phyloP scores from a whole-genome alignment of 371 early-diverging fungal genomes.

The Actinomucor elegans region DNA sequence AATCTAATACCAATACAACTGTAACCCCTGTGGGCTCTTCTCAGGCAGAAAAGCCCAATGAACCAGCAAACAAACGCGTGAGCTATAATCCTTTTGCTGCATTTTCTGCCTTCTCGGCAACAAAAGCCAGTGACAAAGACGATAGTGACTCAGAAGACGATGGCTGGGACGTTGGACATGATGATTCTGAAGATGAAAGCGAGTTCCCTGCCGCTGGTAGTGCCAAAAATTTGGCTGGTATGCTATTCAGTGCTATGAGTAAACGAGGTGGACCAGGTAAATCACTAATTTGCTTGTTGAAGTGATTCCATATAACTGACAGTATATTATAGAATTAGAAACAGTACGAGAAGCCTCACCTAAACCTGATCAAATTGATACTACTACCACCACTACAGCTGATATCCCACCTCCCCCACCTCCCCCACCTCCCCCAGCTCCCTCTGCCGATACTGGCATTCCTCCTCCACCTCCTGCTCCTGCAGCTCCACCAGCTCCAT shows the following conservation, averaged over 20 bases:
- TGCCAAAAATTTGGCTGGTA: conserved; percentile 48
- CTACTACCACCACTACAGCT: conserved; percentile 3
- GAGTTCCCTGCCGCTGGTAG: conserved; percentile 55
- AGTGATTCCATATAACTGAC: too few species aligned
- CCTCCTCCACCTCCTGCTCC: conserved; percentile 28
- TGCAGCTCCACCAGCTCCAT: conserved; percentile 11
- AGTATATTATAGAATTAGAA: conserved; percentile 6
- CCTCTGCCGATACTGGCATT: conserved; percentile 7
- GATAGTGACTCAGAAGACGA: conserved; percentile 41
- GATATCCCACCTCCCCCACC: conserved; percentile 13
- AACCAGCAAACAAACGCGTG: conserved; percentile 36
- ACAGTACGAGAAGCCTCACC: conserved; percentile 10
- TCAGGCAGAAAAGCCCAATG: conserved; percentile 26
- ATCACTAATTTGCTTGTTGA: not conserved
- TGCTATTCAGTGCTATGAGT: conserved; percentile 41
- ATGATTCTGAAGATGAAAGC: conserved; percentile 43
- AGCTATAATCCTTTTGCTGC: conserved; percentile 57
- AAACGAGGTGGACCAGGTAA: conserved; percentile 11
- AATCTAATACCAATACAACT: not conserved
- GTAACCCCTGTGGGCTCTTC: conserved; percentile 10
- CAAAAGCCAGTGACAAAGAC: conserved; percentile 28
- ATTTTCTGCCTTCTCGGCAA: conserved; percentile 48
- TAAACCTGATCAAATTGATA: conserved; percentile 12
- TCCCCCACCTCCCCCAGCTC: conserved; percentile 18
- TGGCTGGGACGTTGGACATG: conserved; percentile 39